A percentile compares a stretch with the other conserved stretches of the same genome.
Evolutionary conservation across 1,284 basidiomycete species (phyloP).

Genomic region (Blastosporella zonata): DNA sequence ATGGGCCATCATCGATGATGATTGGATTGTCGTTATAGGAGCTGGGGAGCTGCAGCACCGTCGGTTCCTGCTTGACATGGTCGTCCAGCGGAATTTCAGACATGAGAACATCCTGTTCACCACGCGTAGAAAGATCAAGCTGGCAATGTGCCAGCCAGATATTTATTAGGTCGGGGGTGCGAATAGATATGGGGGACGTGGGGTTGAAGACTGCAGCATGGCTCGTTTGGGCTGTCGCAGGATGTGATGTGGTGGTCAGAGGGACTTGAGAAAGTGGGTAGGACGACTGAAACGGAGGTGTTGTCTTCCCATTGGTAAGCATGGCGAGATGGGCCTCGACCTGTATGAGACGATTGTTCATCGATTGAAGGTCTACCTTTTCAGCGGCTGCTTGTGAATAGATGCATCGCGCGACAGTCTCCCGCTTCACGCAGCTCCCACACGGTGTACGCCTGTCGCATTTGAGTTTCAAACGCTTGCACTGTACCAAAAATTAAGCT

Average conservation of each 20-base stretch:
- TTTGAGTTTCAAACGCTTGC: slow-evolving; percentile 79
- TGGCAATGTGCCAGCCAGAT: slow-evolving; percentile 46
- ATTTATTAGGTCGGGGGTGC: slow-evolving; percentile 51
- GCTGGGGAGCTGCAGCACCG: slow-evolving; percentile 24
- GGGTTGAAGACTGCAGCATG: slow-evolving; percentile 31
- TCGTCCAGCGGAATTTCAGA: slow-evolving; percentile 8
- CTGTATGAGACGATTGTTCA: slow-evolving; percentile 72
- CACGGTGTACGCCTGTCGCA: slow-evolving; percentile 76
- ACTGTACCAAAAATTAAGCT: slow-evolving; percentile 40
- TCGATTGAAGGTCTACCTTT: slow-evolving; percentile 79
- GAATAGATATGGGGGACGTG: slow-evolving; percentile 52
- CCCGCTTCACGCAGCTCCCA: slow-evolving; percentile 72
- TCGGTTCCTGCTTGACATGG: slow-evolving; percentile 49
- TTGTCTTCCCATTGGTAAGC: slow-evolving; percentile 40
- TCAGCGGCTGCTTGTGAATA: slow-evolving; percentile 79
- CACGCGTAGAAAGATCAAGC: slow-evolving; percentile 16
- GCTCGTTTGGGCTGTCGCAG: slow-evolving; percentile 22
- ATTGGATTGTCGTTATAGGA: slow-evolving; percentile 11
- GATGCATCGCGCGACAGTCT: slow-evolving; percentile 66
- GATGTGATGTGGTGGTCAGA: slow-evolving; percentile 13
- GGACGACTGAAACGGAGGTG: slow-evolving; percentile 36
- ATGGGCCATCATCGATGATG: slow-evolving; percentile 11
- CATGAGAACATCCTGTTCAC: slow-evolving; percentile 9
- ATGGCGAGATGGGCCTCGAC: slow-evolving; percentile 50
- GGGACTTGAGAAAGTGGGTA: slow-evolving; percentile 28